These are phyloP conservation scores for Umbelopsis isabellina DNA, from an alignment of 192 early-diverging fungal species.

Conservation along the genomic window DNA sequence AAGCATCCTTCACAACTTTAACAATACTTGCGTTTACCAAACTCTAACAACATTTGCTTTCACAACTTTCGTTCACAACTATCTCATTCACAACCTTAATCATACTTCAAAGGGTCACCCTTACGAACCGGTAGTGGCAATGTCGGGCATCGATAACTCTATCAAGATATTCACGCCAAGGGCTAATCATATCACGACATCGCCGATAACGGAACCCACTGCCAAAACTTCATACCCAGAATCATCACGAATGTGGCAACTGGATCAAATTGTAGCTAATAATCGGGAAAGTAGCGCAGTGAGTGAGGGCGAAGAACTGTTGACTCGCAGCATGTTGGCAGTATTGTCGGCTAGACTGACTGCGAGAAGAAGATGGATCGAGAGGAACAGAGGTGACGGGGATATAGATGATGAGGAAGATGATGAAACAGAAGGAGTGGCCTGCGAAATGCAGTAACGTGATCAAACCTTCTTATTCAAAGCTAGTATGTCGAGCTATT, in stretches of 20 bases:
- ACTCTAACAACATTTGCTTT: too few relatives aligned
- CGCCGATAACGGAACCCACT: not conserved
- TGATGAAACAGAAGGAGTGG: conserved; percentile 13
- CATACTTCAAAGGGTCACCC: too few relatives aligned
- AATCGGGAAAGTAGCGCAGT: not conserved
- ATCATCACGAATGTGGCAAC: conserved; percentile 11
- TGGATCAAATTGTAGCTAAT: conserved; percentile 1
- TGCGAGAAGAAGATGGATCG: conserved; percentile 14
- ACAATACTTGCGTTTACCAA: too few relatives aligned
- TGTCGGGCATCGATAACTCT: conserved; percentile 78
- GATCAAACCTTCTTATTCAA: too few relatives aligned
- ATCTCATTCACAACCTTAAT: too few relatives aligned
- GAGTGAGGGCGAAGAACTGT: not conserved
- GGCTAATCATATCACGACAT: conserved; percentile 17
- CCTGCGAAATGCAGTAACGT: conserved; percentile 14
- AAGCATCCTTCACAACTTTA: not conserved
- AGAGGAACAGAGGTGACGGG: not conserved
- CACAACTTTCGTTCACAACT: too few relatives aligned
- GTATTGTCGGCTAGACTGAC: conserved; percentile 1
- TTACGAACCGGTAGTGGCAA: conserved; percentile 44
- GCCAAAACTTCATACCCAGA: conserved; percentile 7
- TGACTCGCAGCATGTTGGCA: conserved; percentile 10
- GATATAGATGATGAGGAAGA: conserved; percentile 5
- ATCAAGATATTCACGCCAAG: conserved; percentile 69
- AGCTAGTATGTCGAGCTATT: not conserved